These are phyloP conservation scores for Pulveroboletus sp. DNA, from an alignment of 768 basidiomycete species.

Conservation along the genomic window DNA sequence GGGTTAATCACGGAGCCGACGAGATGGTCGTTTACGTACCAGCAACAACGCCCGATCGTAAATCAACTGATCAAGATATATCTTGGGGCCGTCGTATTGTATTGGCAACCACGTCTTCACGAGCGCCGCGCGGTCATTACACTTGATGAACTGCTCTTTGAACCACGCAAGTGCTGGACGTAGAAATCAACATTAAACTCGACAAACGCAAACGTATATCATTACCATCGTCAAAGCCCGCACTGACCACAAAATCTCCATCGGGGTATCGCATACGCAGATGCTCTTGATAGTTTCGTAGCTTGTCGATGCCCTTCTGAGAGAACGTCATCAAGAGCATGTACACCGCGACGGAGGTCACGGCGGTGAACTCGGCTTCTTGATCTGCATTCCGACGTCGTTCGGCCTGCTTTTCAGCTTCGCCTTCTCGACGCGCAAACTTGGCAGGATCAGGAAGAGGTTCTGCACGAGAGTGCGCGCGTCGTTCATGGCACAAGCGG, in stretches of 20 bases:
- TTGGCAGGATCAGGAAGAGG: constrained; percentile 78
- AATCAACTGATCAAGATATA: constrained; percentile 85
- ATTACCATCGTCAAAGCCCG: constrained; percentile 75
- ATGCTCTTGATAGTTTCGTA: constrained; percentile 75
- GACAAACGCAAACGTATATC: constrained; percentile 4
- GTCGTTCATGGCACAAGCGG: constrained; percentile 1
- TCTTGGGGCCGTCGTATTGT: constrained; percentile 77
- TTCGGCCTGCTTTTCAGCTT: constrained; percentile 65
- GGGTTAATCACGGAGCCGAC: neutral
- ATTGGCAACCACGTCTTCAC: constrained; percentile 86
- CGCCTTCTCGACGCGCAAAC: constrained; percentile 66
- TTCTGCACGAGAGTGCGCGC: constrained; percentile 40
- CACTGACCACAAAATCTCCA: constrained; percentile 69
- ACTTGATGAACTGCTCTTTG: constrained; percentile 89
- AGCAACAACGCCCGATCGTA: constrained; percentile 88
- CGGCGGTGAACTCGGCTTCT: constrained; percentile 78
- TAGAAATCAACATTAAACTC: constrained; percentile 6
- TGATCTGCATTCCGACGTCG: constrained; percentile 68
- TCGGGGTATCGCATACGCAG: constrained; percentile 77
- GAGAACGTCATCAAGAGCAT: constrained; percentile 90
- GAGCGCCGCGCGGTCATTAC: constrained; percentile 84
- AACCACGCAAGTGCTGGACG: constrained; percentile 78
- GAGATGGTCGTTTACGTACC: constrained; percentile 44
- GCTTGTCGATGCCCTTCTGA: constrained; percentile 85
- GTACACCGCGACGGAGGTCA: constrained; percentile 84